Evolutionary conservation across 1,284 basidiomycete genomes (phyloP).

Genomic region (Hymenochaete sp.): DNA sequence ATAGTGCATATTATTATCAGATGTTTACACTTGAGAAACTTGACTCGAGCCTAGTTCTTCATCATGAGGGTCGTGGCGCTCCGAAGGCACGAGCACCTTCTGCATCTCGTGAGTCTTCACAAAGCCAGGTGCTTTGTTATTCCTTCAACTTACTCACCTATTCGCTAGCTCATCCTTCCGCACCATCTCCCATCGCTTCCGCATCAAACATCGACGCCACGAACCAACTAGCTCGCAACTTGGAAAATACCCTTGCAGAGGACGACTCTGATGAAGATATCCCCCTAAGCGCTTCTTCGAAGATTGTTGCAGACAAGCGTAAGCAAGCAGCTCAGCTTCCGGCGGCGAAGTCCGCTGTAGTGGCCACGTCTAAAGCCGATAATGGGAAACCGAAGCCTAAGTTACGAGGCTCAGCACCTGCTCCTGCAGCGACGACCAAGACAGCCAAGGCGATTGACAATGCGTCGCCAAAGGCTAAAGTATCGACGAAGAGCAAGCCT

Average conservation of each 20-base stretch:
- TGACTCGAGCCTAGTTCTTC: conserved; percentile 51
- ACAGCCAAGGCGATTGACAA: conserved; percentile 2
- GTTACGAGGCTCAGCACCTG: conserved; percentile 2
- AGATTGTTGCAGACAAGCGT: not conserved
- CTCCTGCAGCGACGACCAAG: conserved; percentile 3
- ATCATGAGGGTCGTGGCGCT: conserved; percentile 39
- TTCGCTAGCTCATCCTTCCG: not conserved
- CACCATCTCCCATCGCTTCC: conserved; percentile 14
- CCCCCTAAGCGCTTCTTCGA: conserved; percentile 1
- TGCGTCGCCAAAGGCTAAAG: conserved; percentile 1
- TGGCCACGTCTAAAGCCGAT: not conserved
- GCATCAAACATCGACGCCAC: conserved; percentile 13
- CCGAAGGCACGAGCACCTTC: conserved; percentile 29
- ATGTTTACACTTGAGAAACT: conserved; percentile 66
- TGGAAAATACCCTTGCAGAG: conserved; percentile 7
- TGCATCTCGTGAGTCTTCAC: conserved; percentile 36
- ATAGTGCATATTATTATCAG: conserved; percentile 30
- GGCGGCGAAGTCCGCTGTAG: not conserved
- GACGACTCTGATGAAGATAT: conserved; percentile 9
- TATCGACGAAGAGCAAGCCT: conserved; percentile 2
- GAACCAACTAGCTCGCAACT: conserved; percentile 9
- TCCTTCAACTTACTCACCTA: not conserved
- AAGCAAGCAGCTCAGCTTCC: too few relatives aligned
- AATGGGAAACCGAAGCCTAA: conserved; percentile 13
- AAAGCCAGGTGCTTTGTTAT: not conserved